Conservation (phyloP, 2,329 filamentous ascomycete species). For the Penicillium brasilianum region DNA sequence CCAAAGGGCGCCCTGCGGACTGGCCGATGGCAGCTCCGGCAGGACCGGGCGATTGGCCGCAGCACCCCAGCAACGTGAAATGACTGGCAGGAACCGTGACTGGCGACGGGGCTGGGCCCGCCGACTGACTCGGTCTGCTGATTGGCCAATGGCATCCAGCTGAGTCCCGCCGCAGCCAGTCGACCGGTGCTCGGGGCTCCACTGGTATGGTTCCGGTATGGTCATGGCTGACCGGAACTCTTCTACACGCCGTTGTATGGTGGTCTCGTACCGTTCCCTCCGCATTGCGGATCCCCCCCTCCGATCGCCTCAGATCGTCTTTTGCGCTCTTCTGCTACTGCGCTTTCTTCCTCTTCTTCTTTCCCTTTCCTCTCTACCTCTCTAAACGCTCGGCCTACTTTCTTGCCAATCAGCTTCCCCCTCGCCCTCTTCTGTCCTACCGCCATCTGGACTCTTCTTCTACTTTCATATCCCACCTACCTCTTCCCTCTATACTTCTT, state of each 20-base stretch:
- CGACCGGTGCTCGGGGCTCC: constrained; percentile 6
- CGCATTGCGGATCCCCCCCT: constrained; percentile 32
- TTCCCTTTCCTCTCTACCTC: background rate
- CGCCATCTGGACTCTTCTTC: constrained; percentile 15
- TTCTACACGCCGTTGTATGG: constrained; percentile 11
- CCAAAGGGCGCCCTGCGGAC: background rate
- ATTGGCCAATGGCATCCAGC: constrained; percentile 27
- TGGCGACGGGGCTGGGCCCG: constrained; percentile 1
- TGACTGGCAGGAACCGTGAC: constrained; percentile 4
- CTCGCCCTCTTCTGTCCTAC: constrained; percentile 15
- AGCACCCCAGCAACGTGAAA: background rate
- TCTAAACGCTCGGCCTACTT: background rate
- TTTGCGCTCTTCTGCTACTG: constrained; percentile 20
- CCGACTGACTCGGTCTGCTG: background rate
- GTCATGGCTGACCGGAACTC: constrained; percentile 24
- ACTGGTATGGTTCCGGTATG: constrained; percentile 13
- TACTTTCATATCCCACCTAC: constrained; percentile 17
- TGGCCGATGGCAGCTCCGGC: background rate
- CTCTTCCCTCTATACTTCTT: constrained; percentile 4
- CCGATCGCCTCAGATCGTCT: constrained; percentile 32
- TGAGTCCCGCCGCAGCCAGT: constrained; percentile 19
- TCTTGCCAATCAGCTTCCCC: constrained; percentile 20
- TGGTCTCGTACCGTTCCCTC: constrained; percentile 28
- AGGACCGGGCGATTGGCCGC: background rate
- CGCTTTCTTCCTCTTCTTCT: constrained; percentile 24